Evolutionary conservation across 2,329 filamentous ascomycete genomes (phyloP).

Genomic region (Epichloe sp.): DNA sequence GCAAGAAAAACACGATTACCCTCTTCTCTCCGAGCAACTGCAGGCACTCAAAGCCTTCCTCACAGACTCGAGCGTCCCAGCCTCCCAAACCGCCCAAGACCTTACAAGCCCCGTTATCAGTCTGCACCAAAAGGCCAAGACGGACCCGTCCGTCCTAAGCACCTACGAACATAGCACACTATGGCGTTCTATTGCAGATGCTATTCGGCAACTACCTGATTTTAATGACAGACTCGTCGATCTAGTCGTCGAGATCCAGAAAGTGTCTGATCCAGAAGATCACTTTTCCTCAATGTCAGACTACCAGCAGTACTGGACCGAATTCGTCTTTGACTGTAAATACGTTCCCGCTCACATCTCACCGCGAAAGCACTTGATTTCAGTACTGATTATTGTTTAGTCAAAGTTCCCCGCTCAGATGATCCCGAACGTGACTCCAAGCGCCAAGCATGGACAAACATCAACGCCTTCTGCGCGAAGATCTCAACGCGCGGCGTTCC

Average conservation of each 20-base stretch:
- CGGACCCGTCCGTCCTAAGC: neutral
- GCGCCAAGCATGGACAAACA: constrained; percentile 1
- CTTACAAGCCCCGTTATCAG: neutral
- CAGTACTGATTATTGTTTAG: neutral
- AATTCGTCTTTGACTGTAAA: neutral
- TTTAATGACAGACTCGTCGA: neutral
- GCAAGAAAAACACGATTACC: neutral
- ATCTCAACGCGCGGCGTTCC: neutral
- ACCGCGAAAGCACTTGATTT: too few relatives aligned
- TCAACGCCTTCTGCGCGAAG: constrained; percentile 2
- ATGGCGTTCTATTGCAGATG: neutral
- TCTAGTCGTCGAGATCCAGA: constrained; percentile 1
- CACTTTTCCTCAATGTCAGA: neutral
- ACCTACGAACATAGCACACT: neutral
- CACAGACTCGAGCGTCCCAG: neutral
- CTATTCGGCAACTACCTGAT: neutral
- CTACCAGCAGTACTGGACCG: neutral
- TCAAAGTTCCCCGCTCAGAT: neutral
- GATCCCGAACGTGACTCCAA: constrained; percentile 1
- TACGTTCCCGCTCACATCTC: neutral
- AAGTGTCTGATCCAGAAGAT: neutral
- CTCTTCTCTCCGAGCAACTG: neutral
- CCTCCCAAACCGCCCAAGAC: neutral
- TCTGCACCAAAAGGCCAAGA: neutral
- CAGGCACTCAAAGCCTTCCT: neutral